These are phyloP conservation scores for Aspergillus sparsus DNA, from an alignment of 495 filamentous ascomycete species.

Conservation along the genomic window DNA sequence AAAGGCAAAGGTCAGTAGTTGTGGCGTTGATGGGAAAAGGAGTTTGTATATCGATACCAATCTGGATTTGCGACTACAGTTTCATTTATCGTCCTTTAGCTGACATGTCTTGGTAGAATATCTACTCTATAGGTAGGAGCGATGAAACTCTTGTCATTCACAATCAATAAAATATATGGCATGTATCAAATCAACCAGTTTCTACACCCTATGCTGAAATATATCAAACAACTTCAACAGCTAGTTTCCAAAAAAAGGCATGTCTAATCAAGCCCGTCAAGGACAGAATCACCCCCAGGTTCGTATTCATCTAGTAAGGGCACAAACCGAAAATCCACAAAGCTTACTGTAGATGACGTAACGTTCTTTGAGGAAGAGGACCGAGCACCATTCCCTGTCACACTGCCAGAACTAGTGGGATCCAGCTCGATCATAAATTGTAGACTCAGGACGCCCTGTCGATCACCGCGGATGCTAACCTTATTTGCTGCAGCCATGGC, in stretches of 20 bases:
- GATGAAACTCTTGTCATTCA: no score
- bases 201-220: no score
- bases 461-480: constrained; percentile 85
- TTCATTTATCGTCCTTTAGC: no score
- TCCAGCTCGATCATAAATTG: constrained; percentile 94
- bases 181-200: no score
- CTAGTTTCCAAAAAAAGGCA: neutral
- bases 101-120: no score
- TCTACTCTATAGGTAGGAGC: no score
- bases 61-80: no score
- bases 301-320: constrained; percentile 65
- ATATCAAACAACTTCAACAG: no score
- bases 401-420: constrained; percentile 31
- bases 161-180: no score
- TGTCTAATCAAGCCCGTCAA: constrained; percentile 8
- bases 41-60: no score
- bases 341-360: constrained; percentile 49
- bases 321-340: constrained; percentile 79
- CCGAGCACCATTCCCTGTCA: constrained; percentile 5
- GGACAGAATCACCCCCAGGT: constrained; percentile 43
- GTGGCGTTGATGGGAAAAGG: no score
- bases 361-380: constrained; percentile 5
- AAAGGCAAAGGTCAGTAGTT: no score
- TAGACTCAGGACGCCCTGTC: constrained; percentile 84
- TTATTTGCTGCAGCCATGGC: constrained; percentile 92